Evolutionary conservation across 2,329 filamentous ascomycete species (phyloP).

Genomic region (Colletotrichum sp.): DNA sequence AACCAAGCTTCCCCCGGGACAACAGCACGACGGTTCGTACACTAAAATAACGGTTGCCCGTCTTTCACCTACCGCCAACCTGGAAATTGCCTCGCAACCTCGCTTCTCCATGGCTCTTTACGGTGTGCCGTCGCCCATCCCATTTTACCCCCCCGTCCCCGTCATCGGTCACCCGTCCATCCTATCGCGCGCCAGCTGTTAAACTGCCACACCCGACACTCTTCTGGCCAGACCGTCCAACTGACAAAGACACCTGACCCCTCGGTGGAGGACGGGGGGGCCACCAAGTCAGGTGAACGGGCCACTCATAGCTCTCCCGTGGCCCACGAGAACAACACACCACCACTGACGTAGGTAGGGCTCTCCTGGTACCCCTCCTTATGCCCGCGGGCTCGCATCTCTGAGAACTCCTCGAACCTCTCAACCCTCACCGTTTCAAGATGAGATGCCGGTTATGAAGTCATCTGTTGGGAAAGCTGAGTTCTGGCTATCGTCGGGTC

Average conservation of each 20-base stretch:
- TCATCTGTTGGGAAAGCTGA: constrained; percentile 2
- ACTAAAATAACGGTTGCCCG: constrained; percentile 11
- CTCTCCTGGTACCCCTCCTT: constrained; percentile 1
- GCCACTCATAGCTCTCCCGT: constrained; percentile 12
- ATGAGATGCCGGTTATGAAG: not conserved
- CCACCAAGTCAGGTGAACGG: constrained; percentile 17
- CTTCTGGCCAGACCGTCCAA: constrained; percentile 1
- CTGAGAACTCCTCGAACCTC: not conserved
- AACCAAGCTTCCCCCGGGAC: not conserved
- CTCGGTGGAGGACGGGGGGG: constrained; percentile 15
- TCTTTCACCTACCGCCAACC: not conserved
- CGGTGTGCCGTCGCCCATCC: constrained; percentile 1
- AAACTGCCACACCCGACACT: constrained; percentile 6
- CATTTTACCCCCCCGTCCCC: not conserved
- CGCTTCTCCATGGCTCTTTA: not conserved
- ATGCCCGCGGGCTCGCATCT: not conserved
- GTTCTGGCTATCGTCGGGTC: constrained; percentile 5
- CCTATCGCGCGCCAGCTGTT: constrained; percentile 1
- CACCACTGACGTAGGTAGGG: constrained; percentile 18
- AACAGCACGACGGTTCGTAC: not conserved
- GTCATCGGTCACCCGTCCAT: constrained; percentile 13
- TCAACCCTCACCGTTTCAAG: constrained; percentile 12
- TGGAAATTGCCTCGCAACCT: not conserved
- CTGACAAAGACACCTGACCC: constrained; percentile 21
- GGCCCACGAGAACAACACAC: constrained; percentile 22